Percentiles rank a stretch among this genome's conserved stretches.
Conservation (phyloP, 2,329 filamentous ascomycete species). For the Fusarium heterosporum region DNA sequence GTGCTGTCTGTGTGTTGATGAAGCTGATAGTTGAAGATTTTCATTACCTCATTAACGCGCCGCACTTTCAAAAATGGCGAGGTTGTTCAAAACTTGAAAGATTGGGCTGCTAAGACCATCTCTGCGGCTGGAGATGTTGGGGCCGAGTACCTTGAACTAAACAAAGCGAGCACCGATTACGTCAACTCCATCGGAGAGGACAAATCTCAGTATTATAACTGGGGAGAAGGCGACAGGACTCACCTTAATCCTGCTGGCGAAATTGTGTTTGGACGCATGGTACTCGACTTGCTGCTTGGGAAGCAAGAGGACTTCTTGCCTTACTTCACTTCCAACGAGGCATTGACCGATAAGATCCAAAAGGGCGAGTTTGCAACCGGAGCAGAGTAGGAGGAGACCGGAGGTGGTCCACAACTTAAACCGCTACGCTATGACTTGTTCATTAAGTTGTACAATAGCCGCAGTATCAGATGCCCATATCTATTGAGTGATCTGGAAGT, state of each 20-base stretch:
- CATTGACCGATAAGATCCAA: conserved; percentile 10
- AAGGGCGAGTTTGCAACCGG: conserved; percentile 16
- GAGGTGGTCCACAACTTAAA: no score
- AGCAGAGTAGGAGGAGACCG: background rate
- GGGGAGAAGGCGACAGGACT: conserved; percentile 4
- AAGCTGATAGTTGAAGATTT: background rate
- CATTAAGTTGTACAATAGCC: no score
- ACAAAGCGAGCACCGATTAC: conserved; percentile 15
- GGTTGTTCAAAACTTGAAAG: conserved; percentile 14
- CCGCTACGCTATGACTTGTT: no score
- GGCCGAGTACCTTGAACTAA: background rate
- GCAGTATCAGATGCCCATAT: no score
- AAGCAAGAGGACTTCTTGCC: background rate
- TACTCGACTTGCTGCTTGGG: conserved; percentile 2
- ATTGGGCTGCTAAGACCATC: conserved; percentile 10
- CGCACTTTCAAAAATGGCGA: background rate
- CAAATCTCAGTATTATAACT: conserved; percentile 9
- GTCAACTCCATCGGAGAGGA: conserved; percentile 1
- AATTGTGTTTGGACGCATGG: conserved; percentile 11
- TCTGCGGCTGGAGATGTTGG: background rate
- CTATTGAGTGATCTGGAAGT: no score
- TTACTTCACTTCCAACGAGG: conserved; percentile 2
- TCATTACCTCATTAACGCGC: conserved; percentile 5
- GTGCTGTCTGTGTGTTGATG: accelerated
- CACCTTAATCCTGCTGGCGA: conserved; percentile 8